Conservation (phyloP, 164 flowering plant genomes). For the Amborella trichopoda region DNA sequence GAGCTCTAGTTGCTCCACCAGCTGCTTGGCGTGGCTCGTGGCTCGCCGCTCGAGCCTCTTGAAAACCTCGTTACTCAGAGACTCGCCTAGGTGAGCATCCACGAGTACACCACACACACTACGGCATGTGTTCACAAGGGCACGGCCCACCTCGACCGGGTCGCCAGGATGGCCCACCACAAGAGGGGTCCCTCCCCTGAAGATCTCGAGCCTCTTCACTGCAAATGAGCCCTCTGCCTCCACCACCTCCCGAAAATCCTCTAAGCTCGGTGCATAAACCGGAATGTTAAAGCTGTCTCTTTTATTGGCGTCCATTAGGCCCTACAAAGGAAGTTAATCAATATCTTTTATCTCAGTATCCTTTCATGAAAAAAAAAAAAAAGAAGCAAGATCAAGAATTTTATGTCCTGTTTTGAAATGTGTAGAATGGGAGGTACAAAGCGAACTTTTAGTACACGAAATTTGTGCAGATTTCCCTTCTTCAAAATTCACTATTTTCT, state of each 20-base stretch:
- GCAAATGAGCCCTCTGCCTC: conserved; percentile 58
- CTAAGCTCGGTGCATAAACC: conserved; percentile 69
- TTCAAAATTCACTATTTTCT: too few species aligned
- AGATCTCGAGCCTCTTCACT: conserved; percentile 54
- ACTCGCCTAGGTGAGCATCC: conserved; percentile 80
- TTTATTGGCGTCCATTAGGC: conserved; percentile 35
- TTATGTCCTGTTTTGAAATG: too few species aligned
- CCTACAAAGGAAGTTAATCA: too few species aligned
- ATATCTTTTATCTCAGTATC: too few species aligned
- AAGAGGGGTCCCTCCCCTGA: conserved; percentile 80
- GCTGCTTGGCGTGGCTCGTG: conserved; percentile 47
- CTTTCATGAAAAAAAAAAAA: too few species aligned
- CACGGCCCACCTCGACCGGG: conserved; percentile 59
- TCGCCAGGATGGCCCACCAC: conserved; percentile 63
- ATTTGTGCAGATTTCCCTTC: too few species aligned
- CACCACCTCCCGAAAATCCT: conserved; percentile 82
- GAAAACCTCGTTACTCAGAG: conserved; percentile 57
- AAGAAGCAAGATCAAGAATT: too few species aligned
- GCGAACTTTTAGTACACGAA: too few species aligned
- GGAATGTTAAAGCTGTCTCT: conserved; percentile 83
- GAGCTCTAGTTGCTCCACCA: conserved; percentile 63
- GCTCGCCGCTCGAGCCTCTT: conserved; percentile 44
- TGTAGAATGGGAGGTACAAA: too few species aligned
- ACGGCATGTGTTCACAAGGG: conserved; percentile 61
- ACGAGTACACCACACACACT: conserved; percentile 76